Evolutionary conservation across 805 yeast genomes (phyloP).

Genomic region (Lachancea meyersii): DNA sequence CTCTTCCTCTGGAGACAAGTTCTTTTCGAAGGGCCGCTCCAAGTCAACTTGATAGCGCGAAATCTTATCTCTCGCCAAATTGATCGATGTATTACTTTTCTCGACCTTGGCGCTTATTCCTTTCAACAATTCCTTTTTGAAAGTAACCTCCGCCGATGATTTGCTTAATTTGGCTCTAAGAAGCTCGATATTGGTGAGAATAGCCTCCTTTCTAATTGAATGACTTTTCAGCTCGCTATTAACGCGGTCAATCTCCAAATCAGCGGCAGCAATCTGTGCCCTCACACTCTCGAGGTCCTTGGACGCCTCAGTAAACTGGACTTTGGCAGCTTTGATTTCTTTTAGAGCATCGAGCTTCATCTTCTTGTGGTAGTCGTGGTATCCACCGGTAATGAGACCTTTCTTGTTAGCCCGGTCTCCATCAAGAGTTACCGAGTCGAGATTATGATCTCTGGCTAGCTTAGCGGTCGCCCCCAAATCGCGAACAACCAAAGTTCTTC

Average conservation of each 20-base stretch:
- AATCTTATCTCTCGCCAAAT: constrained; percentile 36
- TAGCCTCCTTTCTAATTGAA: constrained; percentile 38
- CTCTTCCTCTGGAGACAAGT: constrained; percentile 46
- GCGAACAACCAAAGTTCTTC: constrained; percentile 69
- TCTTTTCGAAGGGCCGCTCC: constrained; percentile 45
- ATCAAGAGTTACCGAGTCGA: constrained; percentile 80
- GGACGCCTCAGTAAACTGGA: constrained; percentile 17
- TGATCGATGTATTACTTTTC: constrained; percentile 33
- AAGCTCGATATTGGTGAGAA: constrained; percentile 39
- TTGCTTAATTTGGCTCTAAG: constrained; percentile 39
- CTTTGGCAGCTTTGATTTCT: constrained; percentile 44
- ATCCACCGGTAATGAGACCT: constrained; percentile 89
- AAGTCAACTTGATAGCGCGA: constrained; percentile 45
- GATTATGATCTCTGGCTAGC: constrained; percentile 50
- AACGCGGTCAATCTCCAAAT: constrained; percentile 45
- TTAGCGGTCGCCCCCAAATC: constrained; percentile 63
- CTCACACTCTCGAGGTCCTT: constrained; percentile 40
- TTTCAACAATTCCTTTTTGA: constrained; percentile 40
- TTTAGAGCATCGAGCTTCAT: constrained; percentile 70
- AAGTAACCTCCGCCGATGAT: constrained; percentile 37
- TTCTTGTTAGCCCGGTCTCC: constrained; percentile 83
- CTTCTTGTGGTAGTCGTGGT: constrained; percentile 51
- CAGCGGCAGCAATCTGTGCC: constrained; percentile 39
- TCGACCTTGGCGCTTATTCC: constrained; percentile 34
- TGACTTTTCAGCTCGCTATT: constrained; percentile 40